Base-by-base conservation (phyloP, 441 rosid genomes). In the Arabidopsis lyrata region DNA sequence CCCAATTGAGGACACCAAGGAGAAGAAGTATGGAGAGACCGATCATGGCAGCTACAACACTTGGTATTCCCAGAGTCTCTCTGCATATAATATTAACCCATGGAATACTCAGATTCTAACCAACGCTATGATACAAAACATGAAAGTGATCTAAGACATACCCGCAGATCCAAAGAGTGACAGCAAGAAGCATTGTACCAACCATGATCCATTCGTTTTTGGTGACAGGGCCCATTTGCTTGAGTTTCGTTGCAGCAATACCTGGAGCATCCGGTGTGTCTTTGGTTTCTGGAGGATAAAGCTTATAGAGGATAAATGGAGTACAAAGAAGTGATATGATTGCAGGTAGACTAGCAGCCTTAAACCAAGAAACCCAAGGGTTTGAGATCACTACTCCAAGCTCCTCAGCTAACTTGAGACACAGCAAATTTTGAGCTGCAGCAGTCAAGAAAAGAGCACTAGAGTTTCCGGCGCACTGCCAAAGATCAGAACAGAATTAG, bases 361-460 rank as follows among this genome's bases (percentile, higher is more conserved):
- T 89, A 74, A 94, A 89, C 99, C 99, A 94, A 50, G 92, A 84
- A 73, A 94, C 82, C 99, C 99, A 94, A 16, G 99, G 99, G 80
- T 71, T 88, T 47, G 90, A 16, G 63, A 92, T 74, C 38, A 85
- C 70, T 62, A 94, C 88, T 68, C 99, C 97, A 70, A 94, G 90
- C 80, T 90, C 97, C 88, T 90, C 94, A 0, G 97, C 99, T 77
- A 94, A 72, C 84, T 94, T 94, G 52, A 92, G 94, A 75, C 97
- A 92, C 61, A 94, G 82, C 81, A 94, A 80, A 81, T 94, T 94
- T 80, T 92, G 99, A 66, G 97, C 99, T 41, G 99, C 94, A 34
- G 97, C 99, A 54, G 99, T 94, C 58, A 94, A 86, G 86, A 92
- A 94, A 66, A 94, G 95, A 34, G 97, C 97, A 81, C 99, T 92